Base-by-base conservation (phyloP, 148 eudicot species). In the Dianthus caryophyllus region DNA sequence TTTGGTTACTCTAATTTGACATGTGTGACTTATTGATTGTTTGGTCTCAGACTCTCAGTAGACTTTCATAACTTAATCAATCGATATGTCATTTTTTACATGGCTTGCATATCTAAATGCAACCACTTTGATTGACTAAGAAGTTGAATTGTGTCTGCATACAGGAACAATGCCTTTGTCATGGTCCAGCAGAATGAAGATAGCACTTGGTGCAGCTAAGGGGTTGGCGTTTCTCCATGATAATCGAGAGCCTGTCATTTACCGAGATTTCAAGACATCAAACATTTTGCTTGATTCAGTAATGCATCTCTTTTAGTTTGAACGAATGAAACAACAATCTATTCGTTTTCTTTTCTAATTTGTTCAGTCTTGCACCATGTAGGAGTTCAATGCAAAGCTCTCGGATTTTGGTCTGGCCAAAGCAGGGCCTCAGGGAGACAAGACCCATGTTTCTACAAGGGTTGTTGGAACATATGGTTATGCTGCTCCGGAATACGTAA, bases 391-490 rank as follows among this genome's bases (percentile, higher is more conserved):
- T 74, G 88, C 95, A 41, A 93, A 93, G 85, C 96, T 93, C 48
- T 93, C 96, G 18, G 98, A 93, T 75, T 93, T 93, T 36, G 98
- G 98, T 66, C 84, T 93, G 43, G 98, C 98, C 21, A 93, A 90
- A 72, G 98, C 98, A 24, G 98, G 98, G 54, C 98, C 98, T 62
- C 95, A 88, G 66, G 98, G 96, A 54, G 96, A 93, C 73, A 88
- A 93, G 66, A 93, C 98, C 0, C 98, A 89, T 70, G 98, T 93
- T 61, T 93, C 98, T 55, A 89, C 98, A 1, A 71, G 98, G 80
- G 98, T 93, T 39, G 88, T 93, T 29, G 98, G 98, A 25, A 93
- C 98, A 43, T 93, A 93, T 83, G 98, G 98, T 52, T 93, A 93
- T 78, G 98, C 98, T 56, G 98, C 98, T 47, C 98, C 98, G 5